phyloP scores from a whole-genome alignment of 2,329 filamentous ascomycete species.

The Sphaerulina vaccinii region DNA sequence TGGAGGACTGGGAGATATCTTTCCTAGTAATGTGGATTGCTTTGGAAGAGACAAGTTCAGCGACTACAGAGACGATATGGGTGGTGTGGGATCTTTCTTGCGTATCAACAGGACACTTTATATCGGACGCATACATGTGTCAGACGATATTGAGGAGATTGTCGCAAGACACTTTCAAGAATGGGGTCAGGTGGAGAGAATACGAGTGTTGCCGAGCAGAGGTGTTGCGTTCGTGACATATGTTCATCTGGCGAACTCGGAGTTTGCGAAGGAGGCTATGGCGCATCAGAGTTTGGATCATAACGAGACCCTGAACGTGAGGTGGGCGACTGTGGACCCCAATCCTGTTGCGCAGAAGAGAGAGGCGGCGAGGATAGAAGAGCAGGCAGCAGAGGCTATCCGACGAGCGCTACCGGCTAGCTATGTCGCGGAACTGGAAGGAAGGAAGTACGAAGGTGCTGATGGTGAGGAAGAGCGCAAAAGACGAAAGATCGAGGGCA shows the following conservation, averaged over 20 bases:
- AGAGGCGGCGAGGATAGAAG: slow-evolving; percentile 83
- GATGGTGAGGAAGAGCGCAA: slow-evolving; percentile 79
- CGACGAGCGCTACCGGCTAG: slow-evolving; percentile 81
- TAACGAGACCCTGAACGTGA: slow-evolving; percentile 87
- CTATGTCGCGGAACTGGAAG: slow-evolving; percentile 92
- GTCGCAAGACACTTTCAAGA: slow-evolving; percentile 93
- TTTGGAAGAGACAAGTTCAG: slow-evolving; percentile 91
- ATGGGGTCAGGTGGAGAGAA: slow-evolving; percentile 88
- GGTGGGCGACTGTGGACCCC: slow-evolving; percentile 95
- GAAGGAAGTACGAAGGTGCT: slow-evolving; percentile 51
- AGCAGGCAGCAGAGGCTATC: slow-evolving; percentile 94
- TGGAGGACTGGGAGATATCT: slow-evolving; percentile 71
- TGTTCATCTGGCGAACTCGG: slow-evolving; percentile 80
- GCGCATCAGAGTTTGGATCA: slow-evolving; percentile 90
- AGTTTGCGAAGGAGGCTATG: slow-evolving; percentile 85
- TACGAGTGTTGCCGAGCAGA: slow-evolving; percentile 79
- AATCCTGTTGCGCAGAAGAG: slow-evolving; percentile 93
- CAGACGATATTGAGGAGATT: slow-evolving; percentile 94
- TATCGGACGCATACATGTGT: slow-evolving; percentile 89
- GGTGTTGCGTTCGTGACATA: slow-evolving; percentile 97
- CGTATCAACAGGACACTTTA: slow-evolving; percentile 93
- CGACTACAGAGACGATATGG: slow-evolving; percentile 97
- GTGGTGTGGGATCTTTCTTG: slow-evolving; percentile 90
- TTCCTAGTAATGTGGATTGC: slow-evolving; percentile 91
- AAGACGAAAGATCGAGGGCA: slow-evolving; percentile 82